phyloP scores from a whole-genome alignment of 1,284 basidiomycete species.

The Trametes versicolor region DNA sequence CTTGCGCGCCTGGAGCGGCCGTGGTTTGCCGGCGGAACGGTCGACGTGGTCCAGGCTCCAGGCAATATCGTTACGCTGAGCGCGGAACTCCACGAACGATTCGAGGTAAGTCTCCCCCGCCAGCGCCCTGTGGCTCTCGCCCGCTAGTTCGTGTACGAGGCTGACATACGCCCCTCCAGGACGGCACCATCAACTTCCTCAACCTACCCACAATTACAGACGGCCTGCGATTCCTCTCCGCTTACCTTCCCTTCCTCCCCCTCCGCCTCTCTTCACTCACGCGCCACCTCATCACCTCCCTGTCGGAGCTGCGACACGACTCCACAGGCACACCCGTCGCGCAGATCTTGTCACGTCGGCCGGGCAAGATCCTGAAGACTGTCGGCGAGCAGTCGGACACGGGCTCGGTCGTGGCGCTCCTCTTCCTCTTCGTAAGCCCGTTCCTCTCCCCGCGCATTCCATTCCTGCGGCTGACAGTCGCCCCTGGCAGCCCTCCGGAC shows the following conservation, averaged over 20 bases:
- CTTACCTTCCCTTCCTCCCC: constrained; percentile 81
- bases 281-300: constrained; percentile 58
- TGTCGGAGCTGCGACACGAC: constrained; percentile 67
- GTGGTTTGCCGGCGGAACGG: constrained; percentile 88
- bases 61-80: constrained; percentile 71
- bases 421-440: constrained; percentile 69
- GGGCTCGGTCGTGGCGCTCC: constrained; percentile 70
- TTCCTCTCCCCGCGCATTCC: constrained; percentile 11
- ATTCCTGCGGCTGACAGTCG: constrained; percentile 13
- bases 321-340: constrained; percentile 65
- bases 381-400: constrained; percentile 74
- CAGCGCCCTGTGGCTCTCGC: constrained; percentile 1
- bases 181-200: constrained; percentile 85
- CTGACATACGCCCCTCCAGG: constrained; percentile 52
- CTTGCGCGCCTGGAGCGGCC: constrained; percentile 68
- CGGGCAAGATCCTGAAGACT: constrained; percentile 57
- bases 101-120: constrained; percentile 63
- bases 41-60: constrained; percentile 84
- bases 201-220: constrained; percentile 78
- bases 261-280: constrained; percentile 74
- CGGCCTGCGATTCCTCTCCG: constrained; percentile 77
- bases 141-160: neutral
- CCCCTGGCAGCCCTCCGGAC: constrained; percentile 61
- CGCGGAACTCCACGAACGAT: constrained; percentile 71
- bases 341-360: constrained; percentile 68